Evolutionary conservation across 495 filamentous ascomycete genomes (phyloP).

Genomic region (Neurospora sp.): DNA sequence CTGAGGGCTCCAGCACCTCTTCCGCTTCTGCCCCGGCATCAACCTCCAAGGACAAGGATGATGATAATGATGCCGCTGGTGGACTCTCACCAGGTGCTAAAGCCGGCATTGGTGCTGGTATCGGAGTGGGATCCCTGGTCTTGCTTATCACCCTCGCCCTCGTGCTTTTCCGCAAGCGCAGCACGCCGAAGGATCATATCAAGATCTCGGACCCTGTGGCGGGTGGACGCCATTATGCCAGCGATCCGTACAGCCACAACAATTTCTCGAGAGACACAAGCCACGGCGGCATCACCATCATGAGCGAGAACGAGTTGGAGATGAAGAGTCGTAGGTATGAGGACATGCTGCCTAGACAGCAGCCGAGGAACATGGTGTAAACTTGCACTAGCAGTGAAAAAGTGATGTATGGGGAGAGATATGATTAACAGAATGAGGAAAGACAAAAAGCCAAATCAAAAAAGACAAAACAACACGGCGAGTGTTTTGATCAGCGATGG

Average conservation of each 20-base stretch:
- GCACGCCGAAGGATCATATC: conserved; percentile 14
- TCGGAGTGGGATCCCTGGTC: conserved; percentile 20
- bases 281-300: not conserved
- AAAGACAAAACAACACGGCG: not conserved
- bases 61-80: not conserved
- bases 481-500: not conserved
- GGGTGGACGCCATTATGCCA: conserved; percentile 15
- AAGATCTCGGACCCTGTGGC: conserved; percentile 36
- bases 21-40: conserved; percentile 9
- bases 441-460: not conserved
- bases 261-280: conserved; percentile 17
- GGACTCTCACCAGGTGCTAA: conserved; percentile 26
- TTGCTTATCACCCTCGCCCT: conserved; percentile 17
- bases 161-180: conserved; percentile 23
- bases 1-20: conserved; percentile 1
- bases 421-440: not conserved
- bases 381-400: not conserved
- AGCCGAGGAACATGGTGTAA: conserved; percentile 37
- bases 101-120: conserved; percentile 35
- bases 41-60: not conserved
- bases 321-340: conserved; percentile 35
- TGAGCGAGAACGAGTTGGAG: conserved; percentile 23
- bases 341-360: conserved; percentile 32
- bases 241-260: conserved; percentile 21
- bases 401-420: not conserved